Evolutionary conservation across 352 stramenopile species (phyloP), one percentile per base, ranked within the genome.

Genomic region (Aphanomyces astaci): DNA sequence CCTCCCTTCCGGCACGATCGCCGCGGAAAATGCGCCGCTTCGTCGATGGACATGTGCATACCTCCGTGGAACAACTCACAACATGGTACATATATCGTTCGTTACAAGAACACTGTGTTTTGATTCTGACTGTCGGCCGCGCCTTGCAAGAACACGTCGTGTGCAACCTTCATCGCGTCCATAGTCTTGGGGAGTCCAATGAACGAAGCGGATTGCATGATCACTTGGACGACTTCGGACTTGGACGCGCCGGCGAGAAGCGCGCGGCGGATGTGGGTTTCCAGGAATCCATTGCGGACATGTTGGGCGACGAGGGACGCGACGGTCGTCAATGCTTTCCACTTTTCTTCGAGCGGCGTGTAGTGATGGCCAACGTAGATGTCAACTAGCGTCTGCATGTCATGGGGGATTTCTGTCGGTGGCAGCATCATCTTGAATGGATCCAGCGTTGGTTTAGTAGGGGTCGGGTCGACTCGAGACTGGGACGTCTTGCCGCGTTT

Each of bases 331-430:
- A 59, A n/a, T 25, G 51, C 25, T 39, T 59, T 59, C 51, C 51
- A 59, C 51, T 59, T 59, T 19, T 59, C 51, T 59, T 59, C 51
- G 51, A 59, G 51, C 30, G 51, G 51, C 4, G 51, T 59, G 51
- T 59, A 59, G n/a, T 59, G 22, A 28, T 59, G 51, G 1, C 51
- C 51, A 25, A 59, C 25, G 51, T 59, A 59, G n/a, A 59, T 59
- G 27, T 59, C 51, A 19, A 59, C 51, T 1, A 59, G 51, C 0
- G 51, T 59, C 30, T 59, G 51, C 51, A 59, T 59, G 51, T 59
- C 51, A 28, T 59, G 51, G 25, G 51, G 51, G n/a, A 59, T 59
- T 36, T 59, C 51, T 32, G 51, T 59, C 51, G 51, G 51, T 5
- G 51, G 51, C 7, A 59, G 30, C 51, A 59, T 59, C 51, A 59